Conservation (phyloP, 2,329 filamentous ascomycete species). For the Pyricularia grisea region DNA sequence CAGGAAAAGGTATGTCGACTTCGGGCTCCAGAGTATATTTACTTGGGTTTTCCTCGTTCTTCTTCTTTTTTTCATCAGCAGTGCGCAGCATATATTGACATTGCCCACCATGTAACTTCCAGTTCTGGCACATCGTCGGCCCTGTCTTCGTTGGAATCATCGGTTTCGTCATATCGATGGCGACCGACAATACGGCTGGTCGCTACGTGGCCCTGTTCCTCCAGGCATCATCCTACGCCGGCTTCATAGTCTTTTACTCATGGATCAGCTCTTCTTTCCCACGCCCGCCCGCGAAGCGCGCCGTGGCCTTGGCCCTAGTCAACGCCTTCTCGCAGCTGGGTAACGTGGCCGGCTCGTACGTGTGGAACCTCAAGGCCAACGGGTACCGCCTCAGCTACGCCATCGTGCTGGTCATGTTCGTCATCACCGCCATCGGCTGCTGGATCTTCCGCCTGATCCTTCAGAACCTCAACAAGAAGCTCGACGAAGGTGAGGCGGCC, state of each 20-base stretch:
- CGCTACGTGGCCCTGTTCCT: slow-evolving; percentile 53
- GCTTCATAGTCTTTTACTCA: slow-evolving; percentile 36
- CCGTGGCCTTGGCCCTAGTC: slow-evolving; percentile 51
- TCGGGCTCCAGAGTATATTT: not conserved
- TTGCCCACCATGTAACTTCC: slow-evolving; percentile 11
- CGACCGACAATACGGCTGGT: slow-evolving; percentile 42
- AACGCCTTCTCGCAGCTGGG: slow-evolving; percentile 49
- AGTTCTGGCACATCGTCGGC: slow-evolving; percentile 49
- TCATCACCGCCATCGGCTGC: slow-evolving; percentile 44
- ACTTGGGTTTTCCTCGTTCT: too few relatives aligned
- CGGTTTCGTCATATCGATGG: slow-evolving; percentile 52
- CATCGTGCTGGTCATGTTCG: slow-evolving; percentile 57
- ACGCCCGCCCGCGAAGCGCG: slow-evolving; percentile 49
- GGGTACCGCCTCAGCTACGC: slow-evolving; percentile 54
- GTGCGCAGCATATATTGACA: not conserved
- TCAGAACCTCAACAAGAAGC: slow-evolving; percentile 29
- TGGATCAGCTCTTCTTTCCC: slow-evolving; percentile 39
- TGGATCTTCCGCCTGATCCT: slow-evolving; percentile 37
- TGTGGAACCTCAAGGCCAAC: slow-evolving; percentile 36
- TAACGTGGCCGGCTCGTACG: slow-evolving; percentile 22
- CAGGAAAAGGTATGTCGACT: slow-evolving; percentile 26
- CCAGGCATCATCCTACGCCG: slow-evolving; percentile 42
- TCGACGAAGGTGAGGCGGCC: slow-evolving; percentile 28
- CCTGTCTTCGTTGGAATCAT: slow-evolving; percentile 43
- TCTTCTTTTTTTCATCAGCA: not conserved